Base-by-base conservation (phyloP, 2,329 filamentous ascomycete genomes). In the Epichloe bromicola region DNA sequence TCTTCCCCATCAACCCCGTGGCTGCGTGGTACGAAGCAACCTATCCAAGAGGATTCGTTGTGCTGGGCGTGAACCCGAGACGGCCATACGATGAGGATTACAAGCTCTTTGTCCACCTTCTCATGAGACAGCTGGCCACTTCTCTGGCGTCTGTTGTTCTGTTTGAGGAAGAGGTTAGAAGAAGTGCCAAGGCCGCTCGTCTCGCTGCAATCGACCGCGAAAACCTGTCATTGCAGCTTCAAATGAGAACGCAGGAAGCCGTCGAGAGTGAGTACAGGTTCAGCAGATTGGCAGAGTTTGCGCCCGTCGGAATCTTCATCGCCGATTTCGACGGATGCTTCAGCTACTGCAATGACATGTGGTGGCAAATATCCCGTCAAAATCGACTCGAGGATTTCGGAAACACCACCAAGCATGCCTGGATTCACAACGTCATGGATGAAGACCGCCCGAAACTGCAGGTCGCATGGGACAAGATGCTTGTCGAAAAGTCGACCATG, bases 251-350 rank as follows among this genome's bases (percentile, higher is more conserved):
- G 7, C 51, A 52, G 37, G 51, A 52, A 26, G 51, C 51, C 11
- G 51, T 52, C 11, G 51, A 52, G 47, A 52, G 47, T 20, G 51
- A 52, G 38, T 52, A 52, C n/a, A 44, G 30, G 53, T 91, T 93
- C 62, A 88, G 85, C 1, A 75, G 85, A 42, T 88, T 91, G 83
- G 86, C 86, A 2, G 86, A 90, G 60, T 86, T 88, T 55, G 85
- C 85, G 0, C 87, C 86, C 0, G 86, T 90, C 1, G 87, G 87
- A 26, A 83, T 93, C 68, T 91, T 90, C 63, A 90, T 91, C 57
- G 85, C 86, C 17, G 78, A 88, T 59, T 74, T 78, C 1, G 65
- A 73, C 40, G 87, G 87, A 3, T 71, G 76, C 20, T 85, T 91
- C 58, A 86, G 77, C 5, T 91, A 52, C 30, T 52, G 51, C 30